Conservation (phyloP, 2,329 filamentous ascomycete genomes). For the Apiospora aurea region DNA sequence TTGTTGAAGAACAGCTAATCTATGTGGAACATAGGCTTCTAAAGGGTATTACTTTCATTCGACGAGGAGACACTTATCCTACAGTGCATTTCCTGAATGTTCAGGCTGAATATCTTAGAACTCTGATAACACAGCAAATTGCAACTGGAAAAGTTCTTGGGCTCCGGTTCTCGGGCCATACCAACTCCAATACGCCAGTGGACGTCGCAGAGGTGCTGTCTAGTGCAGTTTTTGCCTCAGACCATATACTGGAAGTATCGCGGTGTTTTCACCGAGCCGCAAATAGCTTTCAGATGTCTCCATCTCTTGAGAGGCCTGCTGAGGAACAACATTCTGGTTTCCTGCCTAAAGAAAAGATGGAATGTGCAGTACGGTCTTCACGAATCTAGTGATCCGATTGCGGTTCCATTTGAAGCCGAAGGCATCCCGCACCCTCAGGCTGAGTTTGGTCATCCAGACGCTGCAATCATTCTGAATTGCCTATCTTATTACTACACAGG, state of each 20-base stretch:
- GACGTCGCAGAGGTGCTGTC: constrained; percentile 36
- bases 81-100: constrained; percentile 55
- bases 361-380: constrained; percentile 69
- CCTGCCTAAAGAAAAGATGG: constrained; percentile 68
- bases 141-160: not conserved
- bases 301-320: constrained; percentile 70
- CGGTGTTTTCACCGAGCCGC: constrained; percentile 44
- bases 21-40: constrained; percentile 20
- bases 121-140: not conserved
- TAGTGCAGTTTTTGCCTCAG: constrained; percentile 32
- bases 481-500: constrained; percentile 73
- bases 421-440: constrained; percentile 66
- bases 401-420: constrained; percentile 72
- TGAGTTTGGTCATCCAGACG: constrained; percentile 74
- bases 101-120: constrained; percentile 47
- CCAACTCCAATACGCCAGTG: not conserved
- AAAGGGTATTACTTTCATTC: constrained; percentile 54
- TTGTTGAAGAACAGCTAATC: constrained; percentile 47
- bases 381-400: constrained; percentile 53
- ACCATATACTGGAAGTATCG: constrained; percentile 30
- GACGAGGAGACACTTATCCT: constrained; percentile 27
- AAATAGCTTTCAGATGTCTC: constrained; percentile 44
- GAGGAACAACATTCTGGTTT: constrained; percentile 63
- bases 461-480: constrained; percentile 69
- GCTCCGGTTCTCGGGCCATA: constrained; percentile 35